These are phyloP conservation scores for Breviolum minutum DNA, from an alignment of 73 alveolate species.

Conservation along the genomic window DNA sequence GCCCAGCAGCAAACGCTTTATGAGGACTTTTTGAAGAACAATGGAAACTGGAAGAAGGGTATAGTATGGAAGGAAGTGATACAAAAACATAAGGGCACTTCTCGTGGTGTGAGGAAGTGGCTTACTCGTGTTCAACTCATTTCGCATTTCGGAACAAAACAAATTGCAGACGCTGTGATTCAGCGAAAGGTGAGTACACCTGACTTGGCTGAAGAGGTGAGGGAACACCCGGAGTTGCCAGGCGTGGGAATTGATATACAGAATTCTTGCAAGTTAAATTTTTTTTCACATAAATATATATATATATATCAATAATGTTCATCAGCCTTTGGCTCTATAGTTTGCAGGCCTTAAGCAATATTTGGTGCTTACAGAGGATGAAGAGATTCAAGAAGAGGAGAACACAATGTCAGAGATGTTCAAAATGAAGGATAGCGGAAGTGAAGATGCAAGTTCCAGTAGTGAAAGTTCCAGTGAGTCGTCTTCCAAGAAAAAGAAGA, in stretches of 20 bases:
- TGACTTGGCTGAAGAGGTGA: neutral
- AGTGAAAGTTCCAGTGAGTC: neutral
- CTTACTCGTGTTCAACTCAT: neutral
- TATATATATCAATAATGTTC: neutral
- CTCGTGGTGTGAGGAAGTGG: neutral
- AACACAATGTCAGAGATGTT: conserved; percentile 8
- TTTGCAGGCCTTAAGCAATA: conserved; percentile 39
- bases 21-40: conserved; percentile 18
- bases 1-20: neutral
- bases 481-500: neutral
- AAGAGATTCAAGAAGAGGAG: neutral
- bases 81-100: neutral
- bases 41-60: conserved; percentile 13
- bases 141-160: neutral
- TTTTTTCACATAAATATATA: neutral
- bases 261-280: neutral
- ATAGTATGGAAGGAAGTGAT: neutral
- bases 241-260: neutral
- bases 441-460: neutral
- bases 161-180: neutral
- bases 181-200: neutral
- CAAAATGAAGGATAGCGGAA: neutral
- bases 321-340: neutral
- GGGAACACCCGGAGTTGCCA: conserved; percentile 47
- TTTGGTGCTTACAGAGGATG: conserved; percentile 40